Evolutionary conservation across 352 stramenopile species (phyloP), one percentile per base, ranked within the genome.

Genomic region (Globisporangium canariense): DNA sequence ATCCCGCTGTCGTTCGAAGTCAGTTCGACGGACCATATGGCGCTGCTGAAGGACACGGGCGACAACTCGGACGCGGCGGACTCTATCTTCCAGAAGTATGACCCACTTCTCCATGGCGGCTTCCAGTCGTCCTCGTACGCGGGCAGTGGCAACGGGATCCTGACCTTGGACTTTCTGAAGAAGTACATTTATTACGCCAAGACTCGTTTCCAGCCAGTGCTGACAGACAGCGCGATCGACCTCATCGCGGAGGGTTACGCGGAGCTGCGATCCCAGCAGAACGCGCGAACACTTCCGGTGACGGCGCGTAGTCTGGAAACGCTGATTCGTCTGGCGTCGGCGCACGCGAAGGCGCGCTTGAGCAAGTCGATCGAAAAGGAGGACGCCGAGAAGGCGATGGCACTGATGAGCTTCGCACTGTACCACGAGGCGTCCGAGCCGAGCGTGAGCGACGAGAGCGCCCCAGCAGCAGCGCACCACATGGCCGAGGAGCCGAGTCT

Each of bases 171-270:
- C 66, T 99, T 99, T 66, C 77, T 99, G 34, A 97, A 98, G 66
- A 99, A 99, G 83, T 99, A 98, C 74, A 92, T 99, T 66, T 96
- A 98, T 78, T 99, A 99, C 88, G 98, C 97, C 36, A 99, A 99
- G 80, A 98, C 83, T 43, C 90, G 95, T 25, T 90, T 94, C 65
- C 78, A 94, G 64, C 88, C 88, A 9, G 84, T 94, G 67, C 69
- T 96, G 50, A 94, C 88, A 10, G 87, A 95, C 66, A 78, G 64
- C 28, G 87, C 88, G 2, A 93, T 93, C 46, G 96, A 99, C 54
- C 88, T 96, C 28, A 99, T 99, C 66, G 90, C 97, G 4, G 95
- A 97, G 58, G 86, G 91, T 11, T 99, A 99, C 81, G 94, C 97
- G 1, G 96, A 99, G 72, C 89, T 99, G 65, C 91, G 98, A 20